A percentile compares a stretch with the other conserved stretches of the same genome.
Evolutionary conservation across 1,284 basidiomycete genomes (phyloP).

Genomic region (Marasmius sp.): DNA sequence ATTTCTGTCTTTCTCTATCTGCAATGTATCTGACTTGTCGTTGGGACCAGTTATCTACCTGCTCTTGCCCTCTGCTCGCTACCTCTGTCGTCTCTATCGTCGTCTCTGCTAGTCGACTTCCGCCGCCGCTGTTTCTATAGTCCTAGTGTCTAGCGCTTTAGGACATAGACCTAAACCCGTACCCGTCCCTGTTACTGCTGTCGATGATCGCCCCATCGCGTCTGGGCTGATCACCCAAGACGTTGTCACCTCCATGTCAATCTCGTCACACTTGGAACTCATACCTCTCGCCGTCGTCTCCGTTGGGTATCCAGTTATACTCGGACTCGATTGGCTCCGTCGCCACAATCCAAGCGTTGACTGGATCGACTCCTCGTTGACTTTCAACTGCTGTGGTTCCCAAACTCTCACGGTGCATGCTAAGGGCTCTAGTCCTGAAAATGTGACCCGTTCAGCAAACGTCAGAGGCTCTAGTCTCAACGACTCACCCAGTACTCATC

Average conservation of each 20-base stretch:
- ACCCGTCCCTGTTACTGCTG: background rate
- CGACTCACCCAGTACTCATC: too few relatives aligned
- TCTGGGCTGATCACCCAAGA: conserved; percentile 4
- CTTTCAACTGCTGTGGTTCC: conserved; percentile 3
- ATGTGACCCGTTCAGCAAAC: too few relatives aligned
- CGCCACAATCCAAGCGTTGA: conserved; percentile 15
- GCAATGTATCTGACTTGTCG: too few relatives aligned
- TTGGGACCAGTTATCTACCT: too few relatives aligned
- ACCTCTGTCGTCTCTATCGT: too few relatives aligned
- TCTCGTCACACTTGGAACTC: background rate
- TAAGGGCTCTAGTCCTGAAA: background rate
- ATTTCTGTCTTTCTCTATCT: too few relatives aligned
- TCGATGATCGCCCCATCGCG: background rate
- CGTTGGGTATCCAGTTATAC: conserved; percentile 11
- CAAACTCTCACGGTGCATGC: conserved; percentile 14
- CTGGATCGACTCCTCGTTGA: conserved; percentile 1
- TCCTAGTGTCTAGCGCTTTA: too few relatives aligned
- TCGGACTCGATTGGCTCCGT: conserved; percentile 16
- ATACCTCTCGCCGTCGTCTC: conserved; percentile 9
- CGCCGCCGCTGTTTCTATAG: too few relatives aligned
- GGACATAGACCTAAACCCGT: too few relatives aligned
- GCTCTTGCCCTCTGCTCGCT: too few relatives aligned
- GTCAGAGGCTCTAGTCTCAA: too few relatives aligned
- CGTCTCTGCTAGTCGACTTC: too few relatives aligned
- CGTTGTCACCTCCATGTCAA: conserved; percentile 6